phyloP scores from a whole-genome alignment of 2,329 filamentous ascomycete species.

The Elsinoe ampelina region DNA sequence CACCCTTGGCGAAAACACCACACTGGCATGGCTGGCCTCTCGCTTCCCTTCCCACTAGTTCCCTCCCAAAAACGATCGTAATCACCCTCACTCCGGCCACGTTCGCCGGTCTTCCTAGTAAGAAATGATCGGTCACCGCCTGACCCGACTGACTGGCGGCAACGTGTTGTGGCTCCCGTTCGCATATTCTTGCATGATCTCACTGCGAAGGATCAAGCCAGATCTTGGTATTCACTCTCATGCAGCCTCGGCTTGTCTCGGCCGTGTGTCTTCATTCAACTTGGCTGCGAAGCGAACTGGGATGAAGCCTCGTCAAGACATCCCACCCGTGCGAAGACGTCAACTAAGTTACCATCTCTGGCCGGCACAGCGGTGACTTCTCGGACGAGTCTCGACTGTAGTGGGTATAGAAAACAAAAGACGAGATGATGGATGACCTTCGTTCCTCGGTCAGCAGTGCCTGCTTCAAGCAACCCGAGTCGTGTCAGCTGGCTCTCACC shows the following conservation, averaged over 20 bases:
- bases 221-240: too few relatives aligned
- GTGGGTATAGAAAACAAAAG: not conserved
- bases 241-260: not conserved
- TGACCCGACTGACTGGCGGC: not conserved
- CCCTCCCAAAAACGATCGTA: too few relatives aligned
- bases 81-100: not conserved
- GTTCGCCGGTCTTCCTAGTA: not conserved
- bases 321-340: not conserved
- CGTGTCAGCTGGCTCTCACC: not conserved
- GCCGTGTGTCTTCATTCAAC: not conserved
- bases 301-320: not conserved
- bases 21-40: not conserved
- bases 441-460: too few relatives aligned
- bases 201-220: not conserved
- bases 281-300: not conserved
- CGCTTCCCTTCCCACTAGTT: not conserved
- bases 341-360: not conserved
- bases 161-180: not conserved
- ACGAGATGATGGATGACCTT: too few relatives aligned
- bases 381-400: not conserved
- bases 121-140: too few relatives aligned
- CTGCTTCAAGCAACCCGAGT: not conserved
- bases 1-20: not conserved
- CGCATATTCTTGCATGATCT: not conserved
- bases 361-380: not conserved